These are phyloP conservation scores for Tilletia caries DNA, from an alignment of 1,284 basidiomycete species.

Conservation along the genomic window DNA sequence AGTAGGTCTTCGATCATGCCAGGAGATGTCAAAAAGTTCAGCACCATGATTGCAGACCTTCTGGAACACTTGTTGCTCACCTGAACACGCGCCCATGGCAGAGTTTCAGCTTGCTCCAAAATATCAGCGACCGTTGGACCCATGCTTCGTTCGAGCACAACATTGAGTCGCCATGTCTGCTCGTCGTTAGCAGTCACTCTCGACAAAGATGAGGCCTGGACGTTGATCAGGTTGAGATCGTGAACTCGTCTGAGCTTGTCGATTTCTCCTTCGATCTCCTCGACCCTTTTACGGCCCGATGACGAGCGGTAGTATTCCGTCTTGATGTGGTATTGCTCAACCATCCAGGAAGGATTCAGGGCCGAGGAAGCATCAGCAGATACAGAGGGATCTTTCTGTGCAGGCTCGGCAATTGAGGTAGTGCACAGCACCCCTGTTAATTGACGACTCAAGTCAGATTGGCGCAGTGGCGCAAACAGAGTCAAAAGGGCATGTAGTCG, in stretches of 20 bases:
- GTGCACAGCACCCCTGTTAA: neutral
- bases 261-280: constrained; percentile 48
- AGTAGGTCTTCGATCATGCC: constrained; percentile 18
- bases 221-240: constrained; percentile 33
- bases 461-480: too few relatives aligned
- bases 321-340: constrained; percentile 41
- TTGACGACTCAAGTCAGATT: neutral
- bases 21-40: neutral
- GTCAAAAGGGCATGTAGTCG: too few relatives aligned
- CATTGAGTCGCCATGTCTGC: constrained; percentile 35
- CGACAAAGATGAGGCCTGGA: constrained; percentile 35
- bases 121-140: constrained; percentile 29
- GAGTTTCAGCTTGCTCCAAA: constrained; percentile 33
- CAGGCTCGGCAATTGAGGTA: constrained; percentile 24
- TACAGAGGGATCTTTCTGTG: constrained; percentile 29
- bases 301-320: constrained; percentile 35
- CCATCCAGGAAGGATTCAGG: constrained; percentile 31
- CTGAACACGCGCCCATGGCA: constrained; percentile 42
- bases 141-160: constrained; percentile 30
- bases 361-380: constrained; percentile 10
- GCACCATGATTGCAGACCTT: neutral
- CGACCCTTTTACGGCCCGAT: constrained; percentile 38
- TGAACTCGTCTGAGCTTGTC: constrained; percentile 34
- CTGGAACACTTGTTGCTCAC: neutral
- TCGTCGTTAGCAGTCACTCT: neutral